Base-by-base conservation (phyloP, 371 early-diverging fungal genomes). In the Mucor saturninus region DNA sequence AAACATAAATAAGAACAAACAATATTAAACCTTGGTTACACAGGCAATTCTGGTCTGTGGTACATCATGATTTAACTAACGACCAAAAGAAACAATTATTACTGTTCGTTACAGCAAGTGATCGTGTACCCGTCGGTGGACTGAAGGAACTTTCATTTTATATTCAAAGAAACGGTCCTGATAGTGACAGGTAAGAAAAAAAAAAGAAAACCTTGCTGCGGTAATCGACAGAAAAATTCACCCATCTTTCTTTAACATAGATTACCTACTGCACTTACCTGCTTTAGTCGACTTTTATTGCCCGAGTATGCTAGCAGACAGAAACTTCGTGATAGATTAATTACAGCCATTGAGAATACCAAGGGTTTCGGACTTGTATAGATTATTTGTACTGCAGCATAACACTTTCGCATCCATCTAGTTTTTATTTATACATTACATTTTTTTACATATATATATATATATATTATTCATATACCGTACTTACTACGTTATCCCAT, bases 301-400 rank as follows among this genome's bases (percentile, higher is more conserved):
- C 97, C 97, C 4, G 98, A 99, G 74, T 99, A 99, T 73, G 63
- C 83, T 4, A 71, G 86, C 10, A 79, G 84, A 51, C 94, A 93
- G 29, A 95, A 96, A 75, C 79, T 99, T 31, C 76, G 86, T 56
- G 88, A 95, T 46, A 90, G 96, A 57, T 76, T 99, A 38, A 76
- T 91, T 46, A 95, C 93, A 6, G 98, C 99, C 5, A 94, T 99
- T 59, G 91, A 92, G 63, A 94, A 98, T 72, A 93, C 98, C 30
- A 93, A 96, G 77, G 99, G 99, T 0, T 99, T 99, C 81, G 99
- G 98, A 1, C 86, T 97, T 64, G 91, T 89, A 64, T 91, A 83
- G 62, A 54, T 37, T 49, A 42, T 11, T 42, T 21, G 21, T 21
- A 21, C 21, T 6, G 10, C 43, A 42, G 10, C 43, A 14, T 42